Evolutionary conservation across 805 yeast species (phyloP).

Genomic region (Monosporozyma yasuniensis): DNA sequence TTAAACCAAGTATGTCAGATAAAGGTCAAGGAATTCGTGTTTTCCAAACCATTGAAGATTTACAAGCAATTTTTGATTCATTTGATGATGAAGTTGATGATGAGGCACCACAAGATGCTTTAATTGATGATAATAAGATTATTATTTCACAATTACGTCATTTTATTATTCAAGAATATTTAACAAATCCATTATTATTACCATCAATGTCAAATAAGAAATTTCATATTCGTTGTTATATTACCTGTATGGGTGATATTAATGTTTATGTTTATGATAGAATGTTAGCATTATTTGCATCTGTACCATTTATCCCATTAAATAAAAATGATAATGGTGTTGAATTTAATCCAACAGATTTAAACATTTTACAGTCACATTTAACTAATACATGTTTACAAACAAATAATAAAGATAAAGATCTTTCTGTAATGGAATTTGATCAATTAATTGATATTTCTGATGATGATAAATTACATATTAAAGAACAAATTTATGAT

Average conservation of each 20-base stretch:
- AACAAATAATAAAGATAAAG: conserved; percentile 35
- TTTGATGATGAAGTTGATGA: conserved; percentile 64
- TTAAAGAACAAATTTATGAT: conserved; percentile 48
- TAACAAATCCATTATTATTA: conserved; percentile 58
- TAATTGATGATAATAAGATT: conserved; percentile 46
- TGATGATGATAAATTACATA: conserved; percentile 29
- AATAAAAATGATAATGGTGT: conserved; percentile 18
- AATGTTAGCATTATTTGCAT: conserved; percentile 78
- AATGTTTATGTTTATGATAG: conserved; percentile 71
- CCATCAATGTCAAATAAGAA: conserved; percentile 54
- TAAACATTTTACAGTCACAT: conserved; percentile 56
- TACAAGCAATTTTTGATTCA: conserved; percentile 75
- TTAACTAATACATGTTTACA: conserved; percentile 92
- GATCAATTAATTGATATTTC: conserved; percentile 42
- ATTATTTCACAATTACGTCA: conserved; percentile 83
- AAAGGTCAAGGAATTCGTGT: conserved; percentile 92
- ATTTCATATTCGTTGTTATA: conserved; percentile 84
- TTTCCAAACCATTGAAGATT: conserved; percentile 66
- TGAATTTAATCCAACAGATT: conserved; percentile 26
- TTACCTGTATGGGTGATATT: conserved; percentile 64
- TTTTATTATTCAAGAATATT: conserved; percentile 81
- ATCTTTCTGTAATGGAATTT: conserved; percentile 53
- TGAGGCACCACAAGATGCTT: conserved; percentile 43
- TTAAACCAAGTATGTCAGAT: conserved; percentile 96
- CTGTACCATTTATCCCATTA: conserved; percentile 33